A percentile compares a stretch with the other conserved stretches of the same genome.
These are phyloP conservation scores for Apophysomyces ossiformis DNA, from an alignment of 371 early-diverging fungal genomes.

Conservation along the genomic window DNA sequence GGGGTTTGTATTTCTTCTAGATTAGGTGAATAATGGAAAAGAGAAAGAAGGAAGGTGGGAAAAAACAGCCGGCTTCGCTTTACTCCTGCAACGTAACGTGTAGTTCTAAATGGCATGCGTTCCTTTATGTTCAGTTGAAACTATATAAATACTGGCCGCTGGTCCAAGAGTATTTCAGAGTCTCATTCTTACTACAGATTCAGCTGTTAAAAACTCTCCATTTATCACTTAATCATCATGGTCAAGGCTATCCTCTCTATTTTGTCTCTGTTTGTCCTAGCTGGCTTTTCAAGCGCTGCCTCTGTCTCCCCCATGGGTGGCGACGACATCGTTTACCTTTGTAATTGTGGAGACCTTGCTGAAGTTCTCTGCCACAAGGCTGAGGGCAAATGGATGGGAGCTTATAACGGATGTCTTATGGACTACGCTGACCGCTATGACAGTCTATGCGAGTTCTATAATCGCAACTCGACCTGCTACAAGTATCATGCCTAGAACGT, in stretches of 20 bases:
- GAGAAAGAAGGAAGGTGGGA: too few species aligned
- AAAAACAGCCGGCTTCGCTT: too few species aligned
- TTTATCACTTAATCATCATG: conserved; percentile 1
- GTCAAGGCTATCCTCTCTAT: conserved; percentile 7
- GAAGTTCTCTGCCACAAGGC: background rate
- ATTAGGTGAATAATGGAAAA: too few species aligned
- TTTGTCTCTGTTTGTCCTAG: background rate
- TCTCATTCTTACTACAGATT: too few species aligned
- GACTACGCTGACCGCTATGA: background rate
- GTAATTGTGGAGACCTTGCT: background rate
- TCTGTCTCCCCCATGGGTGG: background rate
- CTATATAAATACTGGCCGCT: too few species aligned
- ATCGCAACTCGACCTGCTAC: background rate
- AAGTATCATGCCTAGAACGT: background rate
- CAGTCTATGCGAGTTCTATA: background rate
- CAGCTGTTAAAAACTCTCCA: too few species aligned
- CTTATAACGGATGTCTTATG: background rate
- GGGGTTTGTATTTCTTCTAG: too few species aligned
- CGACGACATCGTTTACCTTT: background rate
- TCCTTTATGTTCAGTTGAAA: too few species aligned
- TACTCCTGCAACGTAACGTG: too few species aligned
- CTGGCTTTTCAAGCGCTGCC: background rate
- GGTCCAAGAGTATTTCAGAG: too few species aligned
- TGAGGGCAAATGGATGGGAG: background rate
- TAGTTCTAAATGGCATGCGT: too few species aligned